These are phyloP conservation scores for Noccaea bulbosa DNA, from an alignment of 345 rosid genomes.

Conservation along the genomic window DNA sequence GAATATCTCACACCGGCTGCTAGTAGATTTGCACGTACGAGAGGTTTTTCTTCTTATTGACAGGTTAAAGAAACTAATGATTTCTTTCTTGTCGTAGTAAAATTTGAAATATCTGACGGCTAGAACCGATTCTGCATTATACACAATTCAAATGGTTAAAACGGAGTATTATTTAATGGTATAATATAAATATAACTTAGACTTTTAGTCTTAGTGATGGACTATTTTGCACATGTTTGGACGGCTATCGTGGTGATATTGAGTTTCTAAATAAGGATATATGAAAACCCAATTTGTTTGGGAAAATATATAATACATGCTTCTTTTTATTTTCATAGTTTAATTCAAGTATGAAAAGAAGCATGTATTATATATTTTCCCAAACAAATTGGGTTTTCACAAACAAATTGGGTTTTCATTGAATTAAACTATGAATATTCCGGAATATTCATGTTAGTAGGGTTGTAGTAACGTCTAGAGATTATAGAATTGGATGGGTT, in stretches of 20 bases:
- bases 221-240: slow-evolving; percentile 36
- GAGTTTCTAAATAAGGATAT: slow-evolving; percentile 36
- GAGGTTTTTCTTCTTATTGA: too few species aligned
- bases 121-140: background rate
- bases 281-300: slow-evolving; percentile 25
- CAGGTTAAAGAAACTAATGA: background rate
- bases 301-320: slow-evolving; percentile 3
- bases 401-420: too few species aligned
- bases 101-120: background rate
- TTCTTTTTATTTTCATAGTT: background rate
- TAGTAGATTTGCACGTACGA: too few species aligned
- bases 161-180: background rate
- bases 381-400: slow-evolving; percentile 25
- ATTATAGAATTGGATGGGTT: slow-evolving; percentile 8
- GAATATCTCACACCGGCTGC: too few species aligned
- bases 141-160: background rate
- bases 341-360: background rate
- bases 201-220: slow-evolving; percentile 8
- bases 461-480: slow-evolving; percentile 34
- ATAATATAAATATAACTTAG: background rate
- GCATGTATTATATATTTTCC: slow-evolving; percentile 2
- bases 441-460: slow-evolving; percentile 14
- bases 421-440: too few species aligned
- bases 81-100: background rate
- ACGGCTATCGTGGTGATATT: slow-evolving; percentile 40